These are phyloP conservation scores for Hermanozyma aechmeae DNA, from an alignment of 805 yeast genomes.

Conservation along the genomic window DNA sequence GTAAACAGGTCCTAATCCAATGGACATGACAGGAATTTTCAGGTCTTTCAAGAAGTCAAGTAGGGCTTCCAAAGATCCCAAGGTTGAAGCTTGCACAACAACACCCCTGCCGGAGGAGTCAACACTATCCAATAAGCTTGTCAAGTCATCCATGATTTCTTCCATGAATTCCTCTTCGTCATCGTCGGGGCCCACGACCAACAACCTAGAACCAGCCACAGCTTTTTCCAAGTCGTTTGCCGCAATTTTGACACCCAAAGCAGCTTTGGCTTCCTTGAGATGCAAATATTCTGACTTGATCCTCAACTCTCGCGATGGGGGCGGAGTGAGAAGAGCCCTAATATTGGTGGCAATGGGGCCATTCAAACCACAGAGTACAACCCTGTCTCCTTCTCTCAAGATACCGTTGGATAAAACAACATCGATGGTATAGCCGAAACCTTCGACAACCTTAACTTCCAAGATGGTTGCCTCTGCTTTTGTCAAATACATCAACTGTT, in stretches of 20 bases:
- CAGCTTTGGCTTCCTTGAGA: conserved; percentile 97
- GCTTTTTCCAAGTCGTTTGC: conserved; percentile 98
- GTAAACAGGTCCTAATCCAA: conserved; percentile 95
- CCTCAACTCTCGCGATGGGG: conserved; percentile 92
- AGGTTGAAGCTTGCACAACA: conserved; percentile 95
- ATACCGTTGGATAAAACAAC: conserved; percentile 96
- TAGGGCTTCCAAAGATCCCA: conserved; percentile 96
- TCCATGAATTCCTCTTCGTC: conserved; percentile 97
- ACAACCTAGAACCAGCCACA: conserved; percentile 94
- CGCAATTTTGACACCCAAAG: conserved; percentile 96
- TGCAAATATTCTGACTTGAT: conserved; percentile 94
- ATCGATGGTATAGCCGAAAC: conserved; percentile 97
- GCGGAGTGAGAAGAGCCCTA: conserved; percentile 94
- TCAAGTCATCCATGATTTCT: conserved; percentile 97
- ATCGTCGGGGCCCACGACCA: conserved; percentile 93
- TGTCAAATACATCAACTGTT: conserved; percentile 92
- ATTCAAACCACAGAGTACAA: conserved; percentile 94
- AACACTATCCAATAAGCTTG: conserved; percentile 89
- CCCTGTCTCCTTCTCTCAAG: conserved; percentile 87
- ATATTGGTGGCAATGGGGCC: conserved; percentile 97
- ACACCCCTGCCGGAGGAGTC: conserved; percentile 96
- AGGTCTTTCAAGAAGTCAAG: conserved; percentile 94
- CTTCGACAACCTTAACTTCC: conserved; percentile 97
- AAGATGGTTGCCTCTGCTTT: conserved; percentile 91
- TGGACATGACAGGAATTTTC: conserved; percentile 99